Percentiles rank a stretch among this genome's conserved stretches.
These are phyloP conservation scores for Lasiosphaeria ovina DNA, from an alignment of 495 filamentous ascomycete species.

Conservation along the genomic window DNA sequence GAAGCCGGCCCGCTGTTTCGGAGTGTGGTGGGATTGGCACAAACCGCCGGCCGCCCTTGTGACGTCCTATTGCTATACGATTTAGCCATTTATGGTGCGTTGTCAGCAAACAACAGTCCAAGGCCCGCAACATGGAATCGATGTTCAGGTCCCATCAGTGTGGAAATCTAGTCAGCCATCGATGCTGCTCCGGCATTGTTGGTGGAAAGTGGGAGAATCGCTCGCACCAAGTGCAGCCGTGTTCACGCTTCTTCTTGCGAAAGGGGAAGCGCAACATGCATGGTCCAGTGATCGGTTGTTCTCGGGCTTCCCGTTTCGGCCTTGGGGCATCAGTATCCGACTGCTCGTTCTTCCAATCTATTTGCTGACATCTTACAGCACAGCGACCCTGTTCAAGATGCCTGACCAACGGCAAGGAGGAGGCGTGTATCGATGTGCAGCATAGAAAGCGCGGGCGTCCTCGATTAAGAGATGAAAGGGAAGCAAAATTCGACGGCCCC, in stretches of 20 bases:
- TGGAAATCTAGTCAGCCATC: background rate
- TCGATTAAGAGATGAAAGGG: constrained; percentile 79
- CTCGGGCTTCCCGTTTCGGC: no score
- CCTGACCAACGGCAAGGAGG: constrained; percentile 63
- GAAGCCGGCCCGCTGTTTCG: constrained; percentile 30
- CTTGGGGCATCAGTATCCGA: background rate
- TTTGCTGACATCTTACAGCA: constrained; percentile 42
- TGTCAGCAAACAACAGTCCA: constrained; percentile 4
- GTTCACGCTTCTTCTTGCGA: no score
- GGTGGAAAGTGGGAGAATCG: no score
- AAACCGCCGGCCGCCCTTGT: constrained; percentile 10
- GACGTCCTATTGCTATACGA: constrained; percentile 7
- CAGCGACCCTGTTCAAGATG: constrained; percentile 63
- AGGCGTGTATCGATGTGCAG: constrained; percentile 89
- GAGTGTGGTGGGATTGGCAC: constrained; percentile 24
- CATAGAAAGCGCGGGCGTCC: constrained; percentile 95
- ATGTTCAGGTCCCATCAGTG: background rate
- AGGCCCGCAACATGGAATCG: background rate
- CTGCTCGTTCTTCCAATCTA: background rate
- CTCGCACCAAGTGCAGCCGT: no score
- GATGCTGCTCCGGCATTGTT: no score
- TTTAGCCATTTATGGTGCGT: constrained; percentile 23
- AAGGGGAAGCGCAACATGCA: no score
- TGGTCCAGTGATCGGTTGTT: no score
- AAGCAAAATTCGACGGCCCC: constrained; percentile 51